Conservation (phyloP, 805 yeast species). For the Candida coquimbonensis region DNA sequence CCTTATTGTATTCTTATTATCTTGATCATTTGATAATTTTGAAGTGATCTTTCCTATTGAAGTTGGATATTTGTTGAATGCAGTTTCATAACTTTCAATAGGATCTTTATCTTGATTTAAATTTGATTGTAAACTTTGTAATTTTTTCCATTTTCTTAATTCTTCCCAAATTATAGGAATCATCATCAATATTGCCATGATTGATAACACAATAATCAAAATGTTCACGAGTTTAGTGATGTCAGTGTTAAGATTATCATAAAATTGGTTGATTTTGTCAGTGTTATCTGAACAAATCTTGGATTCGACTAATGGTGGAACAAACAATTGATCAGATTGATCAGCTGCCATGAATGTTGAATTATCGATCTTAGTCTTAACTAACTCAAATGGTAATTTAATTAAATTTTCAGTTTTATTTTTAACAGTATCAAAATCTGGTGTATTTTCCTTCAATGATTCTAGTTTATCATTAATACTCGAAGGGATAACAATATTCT, state of each 20-base stretch:
- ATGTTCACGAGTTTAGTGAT: constrained; percentile 32
- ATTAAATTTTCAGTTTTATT: constrained; percentile 50
- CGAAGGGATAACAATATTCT: constrained; percentile 57
- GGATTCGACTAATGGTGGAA: constrained; percentile 30
- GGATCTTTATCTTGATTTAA: constrained; percentile 11
- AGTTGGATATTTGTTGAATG: constrained; percentile 19
- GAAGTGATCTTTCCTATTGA: constrained; percentile 14
- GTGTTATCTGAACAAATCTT: constrained; percentile 35
- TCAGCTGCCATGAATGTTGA: constrained; percentile 16
- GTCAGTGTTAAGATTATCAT: constrained; percentile 22
- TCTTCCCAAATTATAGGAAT: constrained; percentile 40
- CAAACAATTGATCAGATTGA: constrained; percentile 25
- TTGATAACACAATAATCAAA: constrained; percentile 31
- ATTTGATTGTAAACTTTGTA: constrained; percentile 28
- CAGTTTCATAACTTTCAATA: constrained; percentile 18
- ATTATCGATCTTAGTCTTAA: constrained; percentile 36
- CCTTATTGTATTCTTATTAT: constrained; percentile 21
- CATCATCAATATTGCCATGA: constrained; percentile 36
- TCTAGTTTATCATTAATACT: constrained; percentile 54
- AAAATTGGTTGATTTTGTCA: constrained; percentile 33
- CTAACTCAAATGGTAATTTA: constrained; percentile 48
- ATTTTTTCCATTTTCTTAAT: constrained; percentile 39
- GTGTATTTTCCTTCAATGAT: constrained; percentile 43
- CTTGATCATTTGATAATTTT: not conserved
- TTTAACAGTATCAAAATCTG: constrained; percentile 59